Percentiles rank a stretch among this genome's conserved stretches.
phyloP scores from a whole-genome alignment of 805 yeast genomes.

The Wickerhamiella spandovensis region DNA sequence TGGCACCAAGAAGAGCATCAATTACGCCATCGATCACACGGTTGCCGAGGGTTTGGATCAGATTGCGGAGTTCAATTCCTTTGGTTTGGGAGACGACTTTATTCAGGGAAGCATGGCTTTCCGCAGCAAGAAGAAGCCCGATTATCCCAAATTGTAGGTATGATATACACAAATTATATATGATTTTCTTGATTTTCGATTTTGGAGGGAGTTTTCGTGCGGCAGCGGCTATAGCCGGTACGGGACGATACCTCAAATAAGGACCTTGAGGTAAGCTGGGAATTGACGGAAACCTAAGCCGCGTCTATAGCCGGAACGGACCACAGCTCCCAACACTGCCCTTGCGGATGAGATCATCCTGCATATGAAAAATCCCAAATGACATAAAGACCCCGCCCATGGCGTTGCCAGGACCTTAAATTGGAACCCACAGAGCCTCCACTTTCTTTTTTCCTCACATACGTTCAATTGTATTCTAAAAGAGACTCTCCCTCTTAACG shows the following conservation, averaged over 20 bases:
- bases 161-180: no score
- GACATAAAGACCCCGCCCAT: neutral
- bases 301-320: neutral
- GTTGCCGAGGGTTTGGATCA: slow-evolving; percentile 36
- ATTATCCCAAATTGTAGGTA: slow-evolving; percentile 19
- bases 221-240: neutral
- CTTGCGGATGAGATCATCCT: neutral
- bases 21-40: slow-evolving; percentile 29
- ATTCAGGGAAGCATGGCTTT: slow-evolving; percentile 21
- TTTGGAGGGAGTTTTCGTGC: neutral
- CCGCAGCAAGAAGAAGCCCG: slow-evolving; percentile 20
- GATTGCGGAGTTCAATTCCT: slow-evolving; percentile 42
- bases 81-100: slow-evolving; percentile 24
- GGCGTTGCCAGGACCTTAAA: neutral
- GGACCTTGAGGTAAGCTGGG: neutral
- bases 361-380: neutral
- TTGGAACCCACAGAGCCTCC: neutral
- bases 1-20: slow-evolving; percentile 49
- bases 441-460: neutral
- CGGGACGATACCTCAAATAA: neutral
- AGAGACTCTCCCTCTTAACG: neutral
- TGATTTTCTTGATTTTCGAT: no score
- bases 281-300: neutral
- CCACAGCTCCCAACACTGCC: neutral
- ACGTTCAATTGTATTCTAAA: neutral